phyloP scores from a whole-genome alignment of 768 basidiomycete genomes.

The Mrakia frigida region DNA sequence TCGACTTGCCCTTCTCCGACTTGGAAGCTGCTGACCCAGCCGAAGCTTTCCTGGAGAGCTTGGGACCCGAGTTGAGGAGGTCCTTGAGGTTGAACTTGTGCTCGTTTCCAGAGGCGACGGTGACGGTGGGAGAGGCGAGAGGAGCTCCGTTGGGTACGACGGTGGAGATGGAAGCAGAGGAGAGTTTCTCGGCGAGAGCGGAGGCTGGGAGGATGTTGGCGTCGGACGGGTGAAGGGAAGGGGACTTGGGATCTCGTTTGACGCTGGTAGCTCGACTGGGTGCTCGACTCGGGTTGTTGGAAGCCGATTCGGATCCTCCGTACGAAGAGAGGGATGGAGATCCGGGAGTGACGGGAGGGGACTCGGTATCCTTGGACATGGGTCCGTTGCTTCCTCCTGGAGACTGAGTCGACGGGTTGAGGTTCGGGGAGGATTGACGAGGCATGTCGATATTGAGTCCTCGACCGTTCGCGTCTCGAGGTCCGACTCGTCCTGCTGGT shows the following conservation, averaged over 20 bases:
- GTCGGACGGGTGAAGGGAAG: constrained; percentile 36
- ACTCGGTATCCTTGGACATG: constrained; percentile 28
- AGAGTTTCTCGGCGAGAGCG: constrained; percentile 34
- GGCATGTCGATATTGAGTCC: constrained; percentile 36
- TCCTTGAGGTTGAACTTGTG: constrained; percentile 76
- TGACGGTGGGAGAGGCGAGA: constrained; percentile 35
- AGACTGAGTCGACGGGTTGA: constrained; percentile 34
- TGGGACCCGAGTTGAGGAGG: constrained; percentile 66
- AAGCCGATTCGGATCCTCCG: constrained; percentile 33
- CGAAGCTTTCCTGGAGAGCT: constrained; percentile 65
- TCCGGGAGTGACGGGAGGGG: constrained; percentile 41
- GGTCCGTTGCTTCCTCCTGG: neutral
- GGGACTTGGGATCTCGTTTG: constrained; percentile 30
- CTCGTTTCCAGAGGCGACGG: constrained; percentile 49
- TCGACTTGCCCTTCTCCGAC: constrained; percentile 61
- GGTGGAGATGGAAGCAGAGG: constrained; percentile 31
- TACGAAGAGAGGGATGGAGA: constrained; percentile 35
- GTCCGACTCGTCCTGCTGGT: too few species aligned
- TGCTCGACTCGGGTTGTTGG: constrained; percentile 36
- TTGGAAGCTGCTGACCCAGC: constrained; percentile 61
- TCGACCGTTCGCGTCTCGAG: constrained; percentile 31
- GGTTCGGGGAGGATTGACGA: constrained; percentile 18
- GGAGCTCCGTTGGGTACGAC: constrained; percentile 25
- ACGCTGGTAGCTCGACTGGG: constrained; percentile 35
- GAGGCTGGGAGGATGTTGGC: constrained; percentile 25